A percentile compares a stretch with the other conserved stretches of the same genome.
These are phyloP conservation scores for Geotrichum bryndzae DNA, from an alignment of 1,139 yeast genomes.

Conservation along the genomic window DNA sequence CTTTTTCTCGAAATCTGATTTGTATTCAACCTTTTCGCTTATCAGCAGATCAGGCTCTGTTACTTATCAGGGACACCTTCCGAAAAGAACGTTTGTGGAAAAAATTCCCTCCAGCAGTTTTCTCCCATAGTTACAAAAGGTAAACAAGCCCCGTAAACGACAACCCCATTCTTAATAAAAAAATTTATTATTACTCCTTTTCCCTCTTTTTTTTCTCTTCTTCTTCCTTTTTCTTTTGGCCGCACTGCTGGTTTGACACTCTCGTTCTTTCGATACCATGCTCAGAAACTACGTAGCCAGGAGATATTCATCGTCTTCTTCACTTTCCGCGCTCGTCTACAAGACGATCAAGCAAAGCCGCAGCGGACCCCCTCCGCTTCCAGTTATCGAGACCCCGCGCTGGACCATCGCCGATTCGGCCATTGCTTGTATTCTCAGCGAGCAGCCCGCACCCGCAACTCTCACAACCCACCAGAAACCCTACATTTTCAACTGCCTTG, in stretches of 20 bases:
- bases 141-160: background rate
- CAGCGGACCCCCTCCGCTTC: constrained; percentile 83
- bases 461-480: constrained; percentile 35
- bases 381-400: constrained; percentile 84
- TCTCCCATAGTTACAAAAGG: too few species aligned
- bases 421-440: constrained; percentile 87
- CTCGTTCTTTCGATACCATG: background rate
- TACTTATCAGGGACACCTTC: background rate
- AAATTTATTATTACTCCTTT: too few species aligned
- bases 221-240: background rate
- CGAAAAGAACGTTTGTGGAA: background rate
- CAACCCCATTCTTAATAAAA: too few species aligned
- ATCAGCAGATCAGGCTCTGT: too few species aligned
- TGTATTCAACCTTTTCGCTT: too few species aligned
- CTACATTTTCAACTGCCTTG: constrained; percentile 92
- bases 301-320: constrained; percentile 28
- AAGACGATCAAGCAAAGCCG: constrained; percentile 78
- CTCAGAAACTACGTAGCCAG: background rate
- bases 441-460: constrained; percentile 56
- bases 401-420: constrained; percentile 90
- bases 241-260: background rate
- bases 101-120: background rate
- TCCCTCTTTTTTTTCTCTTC: too few species aligned
- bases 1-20: too few species aligned
- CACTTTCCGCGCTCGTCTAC: constrained; percentile 92